These are phyloP conservation scores for Cardiospermum halicacabum DNA, from an alignment of 345 rosid species.

Conservation along the genomic window DNA sequence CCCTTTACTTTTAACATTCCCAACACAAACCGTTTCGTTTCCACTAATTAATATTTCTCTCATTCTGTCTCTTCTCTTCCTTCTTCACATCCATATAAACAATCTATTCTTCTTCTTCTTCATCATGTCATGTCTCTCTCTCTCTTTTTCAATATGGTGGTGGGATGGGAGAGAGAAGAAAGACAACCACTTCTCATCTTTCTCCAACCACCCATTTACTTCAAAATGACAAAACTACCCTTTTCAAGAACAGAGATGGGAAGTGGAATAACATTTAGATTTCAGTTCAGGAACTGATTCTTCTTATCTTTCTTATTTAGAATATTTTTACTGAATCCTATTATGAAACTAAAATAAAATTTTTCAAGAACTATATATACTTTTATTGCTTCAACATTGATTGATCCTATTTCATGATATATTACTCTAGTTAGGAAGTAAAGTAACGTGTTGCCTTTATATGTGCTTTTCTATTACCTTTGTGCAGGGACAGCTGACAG, in stretches of 20 bases:
- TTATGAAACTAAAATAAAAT: not conserved
- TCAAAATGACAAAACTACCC: conserved; percentile 20
- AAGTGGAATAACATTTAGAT: not conserved
- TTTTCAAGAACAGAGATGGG: not conserved
- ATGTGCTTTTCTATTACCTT: conserved; percentile 11
- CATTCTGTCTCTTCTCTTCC: conserved; percentile 16
- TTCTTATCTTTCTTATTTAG: not conserved
- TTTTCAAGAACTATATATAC: not conserved
- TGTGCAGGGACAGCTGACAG: conserved; percentile 89
- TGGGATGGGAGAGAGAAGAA: not conserved
- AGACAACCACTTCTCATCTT: conserved; percentile 44
- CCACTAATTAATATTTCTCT: too few relatives aligned
- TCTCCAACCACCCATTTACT: conserved; percentile 47
- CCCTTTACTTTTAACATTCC: conserved; percentile 3
- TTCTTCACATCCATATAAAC: too few relatives aligned
- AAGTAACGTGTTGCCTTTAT: not conserved
- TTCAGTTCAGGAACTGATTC: not conserved
- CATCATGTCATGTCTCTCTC: conserved; percentile 15
- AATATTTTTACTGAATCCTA: not conserved
- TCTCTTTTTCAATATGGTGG: conserved; percentile 14
- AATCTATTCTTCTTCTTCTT: too few relatives aligned
- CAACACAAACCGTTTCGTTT: conserved; percentile 21
- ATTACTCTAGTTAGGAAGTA: not conserved
- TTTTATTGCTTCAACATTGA: not conserved
- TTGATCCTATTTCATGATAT: not conserved